These are phyloP conservation scores for Cyclotella baltica DNA, from an alignment of 108 stramenopile species.

Conservation along the genomic window DNA sequence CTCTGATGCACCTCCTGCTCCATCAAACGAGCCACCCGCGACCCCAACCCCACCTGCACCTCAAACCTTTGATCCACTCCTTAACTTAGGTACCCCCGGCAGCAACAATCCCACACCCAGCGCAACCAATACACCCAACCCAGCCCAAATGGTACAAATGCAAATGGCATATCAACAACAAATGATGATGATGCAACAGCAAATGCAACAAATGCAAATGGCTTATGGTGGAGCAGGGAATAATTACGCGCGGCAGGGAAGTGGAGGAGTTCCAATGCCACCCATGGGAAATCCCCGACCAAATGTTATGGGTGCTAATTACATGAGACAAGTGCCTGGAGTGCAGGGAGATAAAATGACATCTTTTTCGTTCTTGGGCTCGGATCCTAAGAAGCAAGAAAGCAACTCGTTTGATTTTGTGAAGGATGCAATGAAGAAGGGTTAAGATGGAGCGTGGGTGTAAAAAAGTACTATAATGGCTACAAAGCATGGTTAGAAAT, in stretches of 20 bases:
- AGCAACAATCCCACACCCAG: slow-evolving; percentile 19
- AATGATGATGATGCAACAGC: slow-evolving; percentile 78
- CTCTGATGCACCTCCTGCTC: slow-evolving; percentile 35
- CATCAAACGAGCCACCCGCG: slow-evolving; percentile 14
- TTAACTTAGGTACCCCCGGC: slow-evolving; percentile 29
- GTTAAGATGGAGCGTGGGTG: neutral
- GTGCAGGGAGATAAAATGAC: slow-evolving; percentile 49
- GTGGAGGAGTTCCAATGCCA: slow-evolving; percentile 23
- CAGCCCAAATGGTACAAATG: slow-evolving; percentile 66
- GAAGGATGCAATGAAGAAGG: slow-evolving; percentile 86
- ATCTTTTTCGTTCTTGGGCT: slow-evolving; percentile 71
- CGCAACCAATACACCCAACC: slow-evolving; percentile 22
- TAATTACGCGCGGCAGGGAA: slow-evolving; percentile 43
- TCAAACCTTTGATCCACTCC: slow-evolving; percentile 76
- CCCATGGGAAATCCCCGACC: slow-evolving; percentile 14
- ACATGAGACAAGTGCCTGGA: slow-evolving; percentile 61
- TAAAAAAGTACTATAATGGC: neutral
- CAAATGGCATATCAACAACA: slow-evolving; percentile 86
- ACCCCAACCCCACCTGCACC: slow-evolving; percentile 34
- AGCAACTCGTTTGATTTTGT: slow-evolving; percentile 88
- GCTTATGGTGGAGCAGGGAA: slow-evolving; percentile 40
- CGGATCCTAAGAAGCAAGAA: slow-evolving; percentile 59
- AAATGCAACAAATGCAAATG: slow-evolving; percentile 90
- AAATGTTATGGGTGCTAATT: slow-evolving; percentile 56
- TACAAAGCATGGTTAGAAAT: no score